Evolutionary conservation across 1,139 yeast genomes (phyloP), one percentile per base, ranked within the genome.

Genomic region (Hemisphaericaspora subhashii): DNA sequence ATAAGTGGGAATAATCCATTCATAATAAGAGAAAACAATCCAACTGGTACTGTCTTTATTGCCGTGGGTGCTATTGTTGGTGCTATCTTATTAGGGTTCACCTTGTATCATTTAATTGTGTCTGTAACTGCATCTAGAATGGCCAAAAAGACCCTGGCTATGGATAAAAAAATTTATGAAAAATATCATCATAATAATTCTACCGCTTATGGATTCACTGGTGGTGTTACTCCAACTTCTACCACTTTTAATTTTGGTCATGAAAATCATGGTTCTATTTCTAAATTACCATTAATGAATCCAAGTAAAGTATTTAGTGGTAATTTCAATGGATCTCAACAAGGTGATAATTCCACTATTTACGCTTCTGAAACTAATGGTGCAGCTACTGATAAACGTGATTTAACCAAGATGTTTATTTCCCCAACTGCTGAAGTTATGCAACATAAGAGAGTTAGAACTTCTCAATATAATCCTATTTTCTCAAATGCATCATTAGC

Each of bases 341-440:
- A 50, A 1, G 74, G 72, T n/a, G 74, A 68, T 39, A 59, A 57
- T 31, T 64, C 72, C 7, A 67, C 72, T 16, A 60, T 68, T 28
- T 63, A 66, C 45, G 62, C 60, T 33, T 54, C 65, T n/a, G 72
- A 67, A 23, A 52, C 55, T 3, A 14, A 16, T 15, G 60, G 50
- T 14, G 54, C 60, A 20, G 60, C 68, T 16, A 60, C 72, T 2
- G 52, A 69, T 16, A 67, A 66, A 41, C 65, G 66, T 42, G 77
- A 72, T 47, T 57, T 69, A 50, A 71, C 77, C 37, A 68, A 61
- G 43, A 72, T 84, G 75, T 86, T 82, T 57, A 78, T 86, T 41
- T 83, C 92, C 5, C 95, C 95, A 26, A 86, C 94, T 2, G 85
- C 83, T 14, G 89, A 84, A 54, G 84, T 83, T 28, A 77, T 81